phyloP scores from a whole-genome alignment of 148 eudicot genomes.

The Cornus suecica region DNA sequence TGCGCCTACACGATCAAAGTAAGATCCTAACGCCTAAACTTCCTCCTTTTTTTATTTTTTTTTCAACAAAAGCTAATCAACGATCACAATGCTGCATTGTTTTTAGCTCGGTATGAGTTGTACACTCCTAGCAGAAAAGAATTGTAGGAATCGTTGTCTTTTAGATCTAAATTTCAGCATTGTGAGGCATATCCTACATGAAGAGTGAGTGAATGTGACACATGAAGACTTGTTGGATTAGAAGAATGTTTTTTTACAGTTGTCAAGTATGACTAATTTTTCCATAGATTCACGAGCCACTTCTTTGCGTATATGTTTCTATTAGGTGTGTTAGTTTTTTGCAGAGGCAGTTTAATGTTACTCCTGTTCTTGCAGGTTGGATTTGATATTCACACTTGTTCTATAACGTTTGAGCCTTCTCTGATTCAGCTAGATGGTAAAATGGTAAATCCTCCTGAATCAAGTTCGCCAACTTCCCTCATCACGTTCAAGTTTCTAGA shows the following conservation, averaged over 20 bases:
- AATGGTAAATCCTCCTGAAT: conserved; percentile 7
- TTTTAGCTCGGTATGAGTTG: not conserved
- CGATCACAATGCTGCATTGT: not conserved
- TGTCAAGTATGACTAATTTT: not conserved
- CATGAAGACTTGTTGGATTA: not conserved
- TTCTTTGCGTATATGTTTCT: not conserved
- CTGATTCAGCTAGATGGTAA: not conserved
- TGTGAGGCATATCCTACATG: not conserved
- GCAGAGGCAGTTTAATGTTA: not conserved
- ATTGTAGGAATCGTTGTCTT: not conserved
- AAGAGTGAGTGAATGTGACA: not conserved
- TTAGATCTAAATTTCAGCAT: not conserved
- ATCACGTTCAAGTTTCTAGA: not conserved
- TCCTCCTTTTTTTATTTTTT: not conserved
- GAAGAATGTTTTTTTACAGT: not conserved
- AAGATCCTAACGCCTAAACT: not conserved
- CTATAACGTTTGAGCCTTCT: not conserved
- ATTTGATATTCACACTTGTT: not conserved
- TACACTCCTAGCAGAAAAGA: not conserved
- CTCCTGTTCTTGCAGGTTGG: not conserved
- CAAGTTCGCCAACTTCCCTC: not conserved
- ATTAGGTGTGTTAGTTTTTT: not conserved
- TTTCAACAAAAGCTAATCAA: not conserved
- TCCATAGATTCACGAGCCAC: not conserved
- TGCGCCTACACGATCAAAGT: not conserved